These are phyloP conservation scores for Eucalyptus microcorys DNA, from an alignment of 345 rosid species.

Conservation along the genomic window DNA sequence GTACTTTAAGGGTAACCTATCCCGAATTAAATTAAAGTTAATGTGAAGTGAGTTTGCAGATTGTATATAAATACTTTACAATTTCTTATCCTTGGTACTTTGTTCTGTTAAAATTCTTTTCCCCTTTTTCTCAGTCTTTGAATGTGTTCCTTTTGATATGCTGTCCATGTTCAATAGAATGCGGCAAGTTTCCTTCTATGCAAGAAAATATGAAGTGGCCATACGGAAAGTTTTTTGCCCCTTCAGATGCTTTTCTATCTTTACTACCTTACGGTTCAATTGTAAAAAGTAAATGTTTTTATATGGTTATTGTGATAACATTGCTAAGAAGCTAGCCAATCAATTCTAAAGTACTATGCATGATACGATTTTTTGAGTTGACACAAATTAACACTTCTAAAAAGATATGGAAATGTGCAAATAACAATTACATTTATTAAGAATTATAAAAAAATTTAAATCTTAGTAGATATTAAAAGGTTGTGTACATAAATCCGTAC, in stretches of 20 bases:
- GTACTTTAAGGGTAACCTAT: not conserved
- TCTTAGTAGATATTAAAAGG: not conserved
- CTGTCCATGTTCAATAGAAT: not conserved
- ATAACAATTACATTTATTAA: rapidly evolving
- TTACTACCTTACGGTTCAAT: not conserved
- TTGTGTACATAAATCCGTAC: not conserved
- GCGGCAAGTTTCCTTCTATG: not conserved
- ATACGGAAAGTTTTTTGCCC: not conserved
- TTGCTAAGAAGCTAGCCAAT: not conserved
- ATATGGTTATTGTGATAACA: not conserved
- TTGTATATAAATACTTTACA: not conserved
- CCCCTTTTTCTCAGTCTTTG: not conserved
- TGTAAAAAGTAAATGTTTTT: no score
- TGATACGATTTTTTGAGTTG: not conserved
- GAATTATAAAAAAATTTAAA: no score
- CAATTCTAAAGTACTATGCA: not conserved
- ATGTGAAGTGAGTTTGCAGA: not conserved
- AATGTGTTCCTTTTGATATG: no score
- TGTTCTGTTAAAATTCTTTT: no score
- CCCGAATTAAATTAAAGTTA: rapidly evolving
- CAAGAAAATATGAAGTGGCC: not conserved
- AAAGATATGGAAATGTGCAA: no score
- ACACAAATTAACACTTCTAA: not conserved
- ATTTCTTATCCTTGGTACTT: not conserved
- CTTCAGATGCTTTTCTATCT: not conserved